These are phyloP conservation scores for Fistulifera pelliculosa DNA, from an alignment of 108 stramenopile genomes.

Conservation along the genomic window DNA sequence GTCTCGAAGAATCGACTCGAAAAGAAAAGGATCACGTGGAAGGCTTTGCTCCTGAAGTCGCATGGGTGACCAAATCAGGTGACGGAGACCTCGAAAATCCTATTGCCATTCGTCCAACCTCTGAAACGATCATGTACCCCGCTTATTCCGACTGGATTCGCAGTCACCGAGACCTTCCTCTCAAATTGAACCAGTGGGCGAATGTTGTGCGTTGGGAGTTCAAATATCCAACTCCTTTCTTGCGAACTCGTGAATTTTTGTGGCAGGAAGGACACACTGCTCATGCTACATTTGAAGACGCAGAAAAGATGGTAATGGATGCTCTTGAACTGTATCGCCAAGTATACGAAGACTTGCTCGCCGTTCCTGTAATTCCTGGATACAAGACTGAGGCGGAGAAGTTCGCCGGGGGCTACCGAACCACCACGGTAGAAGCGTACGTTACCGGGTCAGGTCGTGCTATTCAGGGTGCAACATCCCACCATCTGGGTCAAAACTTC, in stretches of 20 bases:
- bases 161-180: constrained; percentile 89
- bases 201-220: constrained; percentile 99
- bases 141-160: constrained; percentile 96
- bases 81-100: constrained; percentile 89
- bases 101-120: constrained; percentile 96
- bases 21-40: constrained; percentile 99
- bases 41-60: constrained; percentile 98
- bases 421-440: constrained; percentile 99
- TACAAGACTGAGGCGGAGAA: constrained; percentile 97
- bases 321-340: constrained; percentile 92
- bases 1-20: constrained; percentile 88
- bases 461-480: constrained; percentile 98
- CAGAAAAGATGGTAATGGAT: constrained; percentile 91
- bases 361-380: constrained; percentile 96
- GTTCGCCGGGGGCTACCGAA: constrained; percentile 96
- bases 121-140: constrained; percentile 99
- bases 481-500: constrained; percentile 99
- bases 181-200: constrained; percentile 98
- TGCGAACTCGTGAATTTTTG: constrained; percentile 95
- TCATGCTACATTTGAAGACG: constrained; percentile 92
- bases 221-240: constrained; percentile 97
- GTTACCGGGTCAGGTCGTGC: constrained; percentile 95
- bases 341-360: constrained; percentile 97
- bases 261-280: constrained; percentile 99
- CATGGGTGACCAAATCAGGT: constrained; percentile 92